Evolutionary conservation across 441 rosid genomes (phyloP), one percentile per base, ranked within the genome.

Genomic region (Adansonia madagascariensis): DNA sequence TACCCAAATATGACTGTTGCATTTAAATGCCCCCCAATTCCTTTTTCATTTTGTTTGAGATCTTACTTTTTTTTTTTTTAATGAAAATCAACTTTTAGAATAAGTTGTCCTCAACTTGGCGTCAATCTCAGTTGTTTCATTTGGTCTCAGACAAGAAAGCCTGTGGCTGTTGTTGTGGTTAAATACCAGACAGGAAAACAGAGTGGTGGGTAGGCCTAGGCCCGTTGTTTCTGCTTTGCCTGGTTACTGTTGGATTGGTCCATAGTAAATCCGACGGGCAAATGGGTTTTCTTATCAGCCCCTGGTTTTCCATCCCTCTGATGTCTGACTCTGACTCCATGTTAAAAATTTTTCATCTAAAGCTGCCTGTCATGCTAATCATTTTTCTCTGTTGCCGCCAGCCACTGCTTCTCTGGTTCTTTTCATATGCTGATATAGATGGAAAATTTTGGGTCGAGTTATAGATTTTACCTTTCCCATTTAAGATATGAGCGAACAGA

Each of bases 231-330:
- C 67, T 35, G 17, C 62, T 17, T 31, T 20, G 61, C 47, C 3
- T 60, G 80, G 24, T 66, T 22, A 31, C 50, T 14, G 41, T 3
- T 8, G 49, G 22, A 77, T 31, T 63, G 65, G 71, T 61, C 82
- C 80, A 59, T 35, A 1, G 75, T 43, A 61, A 59, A 24, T 56
- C 15, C 14, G 31, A 3, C 9, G 6, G 49, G 61, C 61, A 50
- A 62, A 75, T 61, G 61, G 77, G 49, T 75, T 75, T 47, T 20
- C 56, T 14, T 41, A 24, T 55, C 79, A 15, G 67, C 74, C 79
- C 66, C 43, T 67, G 79, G 74, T 74, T 66, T 67, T 55, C 18
- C 9, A 3, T 22, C 72, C 63, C 35, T 22, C 46, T 50, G 31
- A 62, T 65, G 20, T 35, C 20, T 35, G 46, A 22, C 18, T 49